Conservation (phyloP, 208 protist genomes). For the Hexamita inflata region DNA sequence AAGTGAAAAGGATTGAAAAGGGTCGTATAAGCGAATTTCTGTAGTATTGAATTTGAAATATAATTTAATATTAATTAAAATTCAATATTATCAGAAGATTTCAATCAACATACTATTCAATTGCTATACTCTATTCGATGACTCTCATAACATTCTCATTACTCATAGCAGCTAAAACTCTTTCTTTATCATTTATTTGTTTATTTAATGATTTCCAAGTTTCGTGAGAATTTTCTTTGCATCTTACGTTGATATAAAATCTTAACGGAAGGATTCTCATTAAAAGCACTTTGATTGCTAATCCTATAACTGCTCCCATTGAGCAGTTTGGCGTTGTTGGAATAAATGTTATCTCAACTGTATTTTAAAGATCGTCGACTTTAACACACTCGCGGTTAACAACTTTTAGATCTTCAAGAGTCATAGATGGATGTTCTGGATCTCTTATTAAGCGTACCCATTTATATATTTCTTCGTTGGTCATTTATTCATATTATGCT, state of each 20-base stretch:
- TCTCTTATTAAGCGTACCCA: slow-evolving; percentile 5
- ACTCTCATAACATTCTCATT: background rate
- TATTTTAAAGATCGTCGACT: background rate
- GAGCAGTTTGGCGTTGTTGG: slow-evolving; percentile 8
- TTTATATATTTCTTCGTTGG: background rate
- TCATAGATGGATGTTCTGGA: slow-evolving; percentile 24
- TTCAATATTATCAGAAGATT: too few species aligned
- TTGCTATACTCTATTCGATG: too few species aligned
- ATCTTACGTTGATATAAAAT: background rate
- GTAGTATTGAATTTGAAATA: too few species aligned
- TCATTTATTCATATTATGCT: too few species aligned
- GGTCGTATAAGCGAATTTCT: too few species aligned
- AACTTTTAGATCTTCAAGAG: slow-evolving; percentile 15
- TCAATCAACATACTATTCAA: too few species aligned
- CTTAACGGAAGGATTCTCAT: background rate
- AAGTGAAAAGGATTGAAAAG: too few species aligned
- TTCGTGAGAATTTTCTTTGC: background rate
- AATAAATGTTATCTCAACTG: background rate
- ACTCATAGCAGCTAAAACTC: slow-evolving; percentile 15
- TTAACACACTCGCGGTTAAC: background rate
- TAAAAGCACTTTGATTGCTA: background rate
- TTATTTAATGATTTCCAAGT: background rate
- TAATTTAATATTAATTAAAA: too few species aligned
- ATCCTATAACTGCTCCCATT: slow-evolving; percentile 13
- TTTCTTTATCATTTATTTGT: slow-evolving; percentile 25